Evolutionary conservation across 2,329 filamentous ascomycete genomes (phyloP), one percentile per base, ranked within the genome.

Genomic region (Claviceps purpurea): DNA sequence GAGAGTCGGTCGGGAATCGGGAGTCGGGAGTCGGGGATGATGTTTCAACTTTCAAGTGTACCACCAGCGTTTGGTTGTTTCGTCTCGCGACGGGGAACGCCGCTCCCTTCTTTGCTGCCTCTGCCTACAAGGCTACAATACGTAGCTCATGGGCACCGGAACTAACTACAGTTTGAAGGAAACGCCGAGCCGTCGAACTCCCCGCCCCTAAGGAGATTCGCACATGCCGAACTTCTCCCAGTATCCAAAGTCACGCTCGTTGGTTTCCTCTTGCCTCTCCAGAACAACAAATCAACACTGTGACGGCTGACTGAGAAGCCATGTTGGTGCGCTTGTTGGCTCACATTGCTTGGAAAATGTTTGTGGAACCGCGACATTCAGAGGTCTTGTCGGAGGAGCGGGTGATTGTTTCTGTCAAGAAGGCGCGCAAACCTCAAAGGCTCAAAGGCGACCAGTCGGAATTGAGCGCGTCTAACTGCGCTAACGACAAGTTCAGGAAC

Each of bases 51-150:
- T 50, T 53, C 52, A 50, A 45, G 18, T 37, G 18, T 14, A 16
- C 13, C 47, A 49, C 52, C 48, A 50, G 48, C 37, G 16, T 18
- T 50, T 16, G 42, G 16, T 37, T 39, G 52, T 53, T 53, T 53
- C 49, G 48, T 50, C 50, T 47, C 42, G 37, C 52, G 13, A 34
- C 30, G 37, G 14, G 37, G n/a, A 39, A 11, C 10, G n/a, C 16
- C 4, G 22, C 10, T 24, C 8, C 4, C 24, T 34, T n/a, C 18
- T 40, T 16, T 26, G 16, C n/a, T 30, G 30, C 40, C 18, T 16
- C 41, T 47, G 16, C 20, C 18, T 39, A 22, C 34, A 6, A 6
- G 20, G 41, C 16, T 10, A 41, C 39, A 18, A n/a, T 14, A 14
- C 18, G 41, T 18, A 24, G 22, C 22, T 4, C 42, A 34, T 34